Conservation (phyloP, 768 basidiomycete species). For the Hypholoma fasciculare region DNA sequence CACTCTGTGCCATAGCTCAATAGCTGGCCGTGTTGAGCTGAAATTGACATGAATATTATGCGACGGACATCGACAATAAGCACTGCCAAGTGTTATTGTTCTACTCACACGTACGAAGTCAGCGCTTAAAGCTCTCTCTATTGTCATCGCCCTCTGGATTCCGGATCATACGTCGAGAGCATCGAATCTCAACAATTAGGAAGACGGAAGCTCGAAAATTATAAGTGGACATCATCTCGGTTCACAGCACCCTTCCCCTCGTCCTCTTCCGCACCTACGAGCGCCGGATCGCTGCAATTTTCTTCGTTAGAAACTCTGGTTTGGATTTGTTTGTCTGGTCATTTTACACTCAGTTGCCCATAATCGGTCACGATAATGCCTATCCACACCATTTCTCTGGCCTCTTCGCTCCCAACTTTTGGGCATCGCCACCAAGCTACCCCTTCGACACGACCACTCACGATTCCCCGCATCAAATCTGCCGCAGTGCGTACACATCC, state of each 20-base stretch:
- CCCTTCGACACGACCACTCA: slow-evolving; percentile 10
- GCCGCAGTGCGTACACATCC: slow-evolving; percentile 13
- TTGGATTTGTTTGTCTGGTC: neutral
- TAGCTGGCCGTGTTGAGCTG: too few species aligned
- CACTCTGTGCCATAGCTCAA: too few species aligned
- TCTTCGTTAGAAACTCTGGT: neutral
- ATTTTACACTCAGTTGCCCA: neutral
- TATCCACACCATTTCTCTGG: slow-evolving; percentile 10
- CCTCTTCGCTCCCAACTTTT: slow-evolving; percentile 2
- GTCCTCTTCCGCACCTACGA: neutral
- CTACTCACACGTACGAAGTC: too few species aligned
- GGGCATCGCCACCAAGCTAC: neutral
- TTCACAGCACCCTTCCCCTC: neutral
- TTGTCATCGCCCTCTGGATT: neutral
- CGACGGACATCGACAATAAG: too few species aligned
- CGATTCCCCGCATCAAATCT: slow-evolving; percentile 18
- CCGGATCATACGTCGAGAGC: neutral
- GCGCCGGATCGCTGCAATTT: slow-evolving; percentile 1
- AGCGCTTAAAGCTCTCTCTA: neutral
- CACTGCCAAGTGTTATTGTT: too few species aligned
- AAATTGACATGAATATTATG: too few species aligned
- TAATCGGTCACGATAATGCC: slow-evolving; percentile 7
- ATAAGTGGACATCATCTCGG: neutral
- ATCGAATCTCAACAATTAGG: neutral
- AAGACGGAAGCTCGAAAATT: neutral